Evolutionary conservation across 495 filamentous ascomycete genomes (phyloP), one percentile per base, ranked within the genome.

Genomic region (Rhizodiscina lignyota): DNA sequence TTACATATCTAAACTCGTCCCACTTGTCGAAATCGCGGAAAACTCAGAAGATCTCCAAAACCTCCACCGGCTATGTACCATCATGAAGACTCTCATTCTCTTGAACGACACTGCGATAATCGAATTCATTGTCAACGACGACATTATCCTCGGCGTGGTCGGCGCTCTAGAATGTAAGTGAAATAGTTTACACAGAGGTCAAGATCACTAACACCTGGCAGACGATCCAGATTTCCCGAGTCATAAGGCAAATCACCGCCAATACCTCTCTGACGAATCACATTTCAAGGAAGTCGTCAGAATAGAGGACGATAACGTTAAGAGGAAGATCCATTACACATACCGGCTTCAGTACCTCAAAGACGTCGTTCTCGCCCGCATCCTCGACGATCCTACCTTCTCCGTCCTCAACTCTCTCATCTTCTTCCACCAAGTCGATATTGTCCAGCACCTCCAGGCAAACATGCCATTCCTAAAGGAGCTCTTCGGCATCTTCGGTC

Each of bases 401-500:
- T 89, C 83, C 12, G 87, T 96, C 21, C 75, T 97, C 37, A 97
- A 96, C 62, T 93, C 84, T 30, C 67, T 96, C 49, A 97, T 97
- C 38, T 97, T 94, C 63, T 97, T 86, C 67, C 85, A 94, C 54
- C 89, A 97, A 61, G 86, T 96, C 43, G 89, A 97, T 49, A 94
- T 97, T 49, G 77, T 96, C 31, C 78, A 83, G 46, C 82, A 94
- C 57, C 67, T 97, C 18, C 86, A 94, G 54, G 61, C 62, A 12
- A 92, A 87, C 45, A 63, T 59, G 6, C 55, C 57, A 5, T 94
- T 91, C 53, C 61, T 96, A 16, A 76, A 72, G 43, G 81, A 96
- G 43, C 63, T 96, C n/a, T 97, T 96, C 56, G 66, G 66, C 26
- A 83, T 96, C 45, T 94, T 97, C 50, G 66, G 70, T 36, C 62